Evolutionary conservation across 1,139 yeast genomes (phyloP), one percentile per base, ranked within the genome.

Genomic region (Zygosaccharomyces sapae): DNA sequence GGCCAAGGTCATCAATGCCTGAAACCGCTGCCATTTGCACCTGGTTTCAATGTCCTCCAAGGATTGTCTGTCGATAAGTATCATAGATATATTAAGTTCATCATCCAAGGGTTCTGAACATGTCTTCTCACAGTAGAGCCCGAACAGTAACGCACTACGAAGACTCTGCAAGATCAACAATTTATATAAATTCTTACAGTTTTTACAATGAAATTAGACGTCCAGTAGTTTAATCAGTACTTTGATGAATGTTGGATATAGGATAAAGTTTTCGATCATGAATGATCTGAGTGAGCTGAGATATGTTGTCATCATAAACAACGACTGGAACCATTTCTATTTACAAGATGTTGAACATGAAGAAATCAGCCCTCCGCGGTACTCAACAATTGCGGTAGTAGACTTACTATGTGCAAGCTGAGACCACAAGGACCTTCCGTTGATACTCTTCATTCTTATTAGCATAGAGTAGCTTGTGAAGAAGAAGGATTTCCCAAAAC

Each of bases 261-360:
- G 57, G 57, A 54, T 45, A 38, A 38, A 29, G 51, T 62, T 64
- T 48, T 64, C 68, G 56, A 63, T 64, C 68, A 64, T 56, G 22
- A 45, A 51, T 52, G 55, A 57, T 64, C 68, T 63, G 68, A 64
- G 68, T 63, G 68, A 64, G 68, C 68, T 64, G 68, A 64, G 68
- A 62, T 49, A 59, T 49, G 56, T 57, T 64, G 54, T 63, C 67
- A 63, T 63, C 67, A 64, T 62, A 53, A 50, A 59, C 57, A 59
- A 50, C 31, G 18, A 39, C 45, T 31, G 41, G 38, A 38, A 35
- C 16, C 10, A 18, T 31, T 6, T 18, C 4, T 10, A 20, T 10
- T 16, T 16, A 29, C 24, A 18, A 38, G 34, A 24, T n/a, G 9
- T 16, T 8, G 5, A 13, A 20, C 41, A 12, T 8, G 16, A 25